Evolutionary conservation across 192 early-diverging fungal species (phyloP).

Genomic region (Pilobolus umbonatus): DNA sequence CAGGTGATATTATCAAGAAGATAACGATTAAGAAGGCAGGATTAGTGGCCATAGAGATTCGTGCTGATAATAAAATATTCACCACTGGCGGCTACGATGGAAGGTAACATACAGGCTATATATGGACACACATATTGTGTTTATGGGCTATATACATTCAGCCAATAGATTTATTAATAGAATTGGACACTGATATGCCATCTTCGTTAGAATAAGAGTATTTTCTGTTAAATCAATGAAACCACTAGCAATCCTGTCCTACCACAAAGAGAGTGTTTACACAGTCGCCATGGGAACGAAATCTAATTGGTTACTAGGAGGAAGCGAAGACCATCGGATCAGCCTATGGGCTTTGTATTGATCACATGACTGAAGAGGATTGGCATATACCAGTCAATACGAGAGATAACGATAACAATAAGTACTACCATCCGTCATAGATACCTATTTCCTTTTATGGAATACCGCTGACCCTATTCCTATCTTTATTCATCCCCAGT

Average conservation of each 20-base stretch:
- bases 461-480: no score
- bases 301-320: slow-evolving; percentile 19
- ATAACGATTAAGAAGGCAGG: slow-evolving; percentile 27
- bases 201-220: slow-evolving; percentile 25
- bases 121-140: not conserved
- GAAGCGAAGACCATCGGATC: slow-evolving; percentile 34
- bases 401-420: no score
- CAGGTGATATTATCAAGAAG: slow-evolving; percentile 10
- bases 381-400: no score
- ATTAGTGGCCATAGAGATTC: slow-evolving; percentile 19
- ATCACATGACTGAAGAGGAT: no score
- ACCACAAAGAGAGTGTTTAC: slow-evolving; percentile 33
- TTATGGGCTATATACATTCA: not conserved
- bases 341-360: slow-evolving; percentile 35
- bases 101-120: slow-evolving; percentile 16
- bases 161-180: not conserved
- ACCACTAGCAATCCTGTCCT: slow-evolving; percentile 29
- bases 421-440: no score
- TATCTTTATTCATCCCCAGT: no score
- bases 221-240: slow-evolving; percentile 29
- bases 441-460: no score
- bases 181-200: not conserved
- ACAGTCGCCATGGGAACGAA: slow-evolving; percentile 12
- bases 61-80: slow-evolving; percentile 31
- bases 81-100: slow-evolving; percentile 34